Conservation (phyloP, 768 basidiomycete genomes). For the Kwoniella botswanensis region DNA sequence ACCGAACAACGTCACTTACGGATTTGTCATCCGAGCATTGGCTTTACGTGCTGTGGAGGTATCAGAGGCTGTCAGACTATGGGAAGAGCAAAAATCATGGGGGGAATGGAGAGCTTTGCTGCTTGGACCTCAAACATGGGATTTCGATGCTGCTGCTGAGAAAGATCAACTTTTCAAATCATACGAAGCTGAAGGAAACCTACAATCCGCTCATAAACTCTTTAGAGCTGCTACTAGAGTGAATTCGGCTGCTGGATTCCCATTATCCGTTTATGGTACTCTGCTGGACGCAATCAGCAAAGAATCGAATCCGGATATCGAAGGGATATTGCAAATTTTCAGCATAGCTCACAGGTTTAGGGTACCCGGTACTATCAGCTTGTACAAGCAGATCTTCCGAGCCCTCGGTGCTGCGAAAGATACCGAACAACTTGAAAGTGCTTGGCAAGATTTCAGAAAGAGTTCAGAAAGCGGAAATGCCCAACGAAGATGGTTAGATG, state of each 20-base stretch:
- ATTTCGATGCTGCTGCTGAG: slow-evolving; percentile 10
- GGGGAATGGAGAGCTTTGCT: slow-evolving; percentile 27
- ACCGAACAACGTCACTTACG: slow-evolving; percentile 71
- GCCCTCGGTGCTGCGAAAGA: slow-evolving; percentile 21
- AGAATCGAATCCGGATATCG: slow-evolving; percentile 62
- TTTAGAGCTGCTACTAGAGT: slow-evolving; percentile 66
- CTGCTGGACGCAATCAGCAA: slow-evolving; percentile 70
- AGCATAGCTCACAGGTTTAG: slow-evolving; percentile 62
- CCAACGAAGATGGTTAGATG: background rate
- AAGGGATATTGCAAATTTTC: slow-evolving; percentile 72
- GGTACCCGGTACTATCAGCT: slow-evolving; percentile 13
- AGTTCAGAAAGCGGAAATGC: background rate
- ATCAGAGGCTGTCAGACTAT: slow-evolving; percentile 51
- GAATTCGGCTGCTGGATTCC: slow-evolving; percentile 20
- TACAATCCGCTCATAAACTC: slow-evolving; percentile 71
- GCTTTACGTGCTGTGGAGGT: slow-evolving; percentile 73
- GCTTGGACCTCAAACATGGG: slow-evolving; percentile 14
- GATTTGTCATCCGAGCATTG: slow-evolving; percentile 67
- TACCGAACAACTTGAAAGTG: slow-evolving; percentile 11
- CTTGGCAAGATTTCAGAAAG: slow-evolving; percentile 20
- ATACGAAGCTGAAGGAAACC: slow-evolving; percentile 71
- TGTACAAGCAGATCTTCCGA: slow-evolving; percentile 31
- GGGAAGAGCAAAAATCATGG: slow-evolving; percentile 49
- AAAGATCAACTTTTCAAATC: slow-evolving; percentile 52
- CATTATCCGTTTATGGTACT: slow-evolving; percentile 61